Evolutionary conservation across 768 basidiomycete genomes (phyloP).

Genomic region (Boletus fagicola): DNA sequence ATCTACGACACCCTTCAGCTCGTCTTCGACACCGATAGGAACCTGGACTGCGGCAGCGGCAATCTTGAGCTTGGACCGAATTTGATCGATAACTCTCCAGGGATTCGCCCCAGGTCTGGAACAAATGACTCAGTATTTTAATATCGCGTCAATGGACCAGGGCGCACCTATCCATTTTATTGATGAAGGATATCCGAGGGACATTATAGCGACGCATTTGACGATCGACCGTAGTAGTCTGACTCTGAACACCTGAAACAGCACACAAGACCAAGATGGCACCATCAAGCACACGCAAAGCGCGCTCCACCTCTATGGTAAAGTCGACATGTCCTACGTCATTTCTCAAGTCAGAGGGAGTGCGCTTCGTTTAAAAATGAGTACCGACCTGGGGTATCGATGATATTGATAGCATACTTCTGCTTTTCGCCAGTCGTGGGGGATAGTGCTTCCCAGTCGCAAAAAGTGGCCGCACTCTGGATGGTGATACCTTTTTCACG

Average conservation of each 20-base stretch:
- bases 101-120: conserved; percentile 93
- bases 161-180: conserved; percentile 92
- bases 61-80: conserved; percentile 87
- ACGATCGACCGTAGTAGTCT: conserved; percentile 98
- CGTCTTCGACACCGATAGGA: conserved; percentile 87
- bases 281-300: conserved; percentile 93
- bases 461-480: conserved; percentile 97
- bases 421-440: conserved; percentile 61
- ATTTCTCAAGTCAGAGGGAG: background rate
- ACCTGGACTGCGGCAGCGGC: conserved; percentile 94
- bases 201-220: conserved; percentile 98
- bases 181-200: conserved; percentile 93
- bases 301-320: conserved; percentile 98
- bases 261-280: conserved; percentile 96
- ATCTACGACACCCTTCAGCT: conserved; percentile 89
- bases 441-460: conserved; percentile 84
- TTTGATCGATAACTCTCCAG: conserved; percentile 90
- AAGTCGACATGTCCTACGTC: conserved; percentile 95
- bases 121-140: background rate
- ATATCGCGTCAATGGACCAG: background rate
- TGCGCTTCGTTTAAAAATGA: background rate
- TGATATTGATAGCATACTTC: conserved; percentile 95
- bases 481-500: conserved; percentile 99
- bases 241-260: conserved; percentile 94
- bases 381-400: conserved; percentile 86